Evolutionary conservation across 2,329 filamentous ascomycete species (phyloP).

Genomic region (Fusarium palustre): DNA sequence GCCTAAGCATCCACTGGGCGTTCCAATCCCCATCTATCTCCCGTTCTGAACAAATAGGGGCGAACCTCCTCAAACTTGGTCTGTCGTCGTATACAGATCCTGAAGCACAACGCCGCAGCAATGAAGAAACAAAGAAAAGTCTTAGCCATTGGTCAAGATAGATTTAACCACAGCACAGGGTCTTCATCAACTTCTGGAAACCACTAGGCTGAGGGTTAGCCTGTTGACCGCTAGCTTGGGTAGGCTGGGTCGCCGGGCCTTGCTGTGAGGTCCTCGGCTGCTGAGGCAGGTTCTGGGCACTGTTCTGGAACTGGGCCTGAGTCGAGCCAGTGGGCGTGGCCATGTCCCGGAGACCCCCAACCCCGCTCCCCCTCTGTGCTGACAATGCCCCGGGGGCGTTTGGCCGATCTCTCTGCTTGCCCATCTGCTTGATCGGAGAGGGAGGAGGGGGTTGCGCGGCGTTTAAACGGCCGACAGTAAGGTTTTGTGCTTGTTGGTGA

Average conservation of each 20-base stretch:
- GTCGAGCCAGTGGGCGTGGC: constrained; percentile 90
- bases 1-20: constrained; percentile 14
- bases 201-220: constrained; percentile 81
- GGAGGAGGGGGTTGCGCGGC: constrained; percentile 90
- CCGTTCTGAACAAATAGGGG: constrained; percentile 3
- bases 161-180: constrained; percentile 85
- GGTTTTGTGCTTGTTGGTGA: constrained; percentile 71
- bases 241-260: constrained; percentile 66
- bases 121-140: constrained; percentile 48
- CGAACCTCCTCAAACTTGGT: constrained; percentile 27
- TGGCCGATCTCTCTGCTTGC: constrained; percentile 80
- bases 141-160: constrained; percentile 39
- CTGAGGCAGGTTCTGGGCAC: constrained; percentile 84
- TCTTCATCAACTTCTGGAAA: constrained; percentile 93
- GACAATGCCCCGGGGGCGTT: constrained; percentile 79
- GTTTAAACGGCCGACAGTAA: constrained; percentile 92
- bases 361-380: constrained; percentile 81
- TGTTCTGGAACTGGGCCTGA: constrained; percentile 96
- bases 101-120: constrained; percentile 46
- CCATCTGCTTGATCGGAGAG: constrained; percentile 84
- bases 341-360: constrained; percentile 78
- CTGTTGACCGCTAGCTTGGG: constrained; percentile 66
- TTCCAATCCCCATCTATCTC: constrained; percentile 24
- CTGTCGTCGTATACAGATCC: constrained; percentile 35
- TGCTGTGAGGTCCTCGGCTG: constrained; percentile 72